Conservation (phyloP, 2,329 filamentous ascomycete species). For the Monilinia fructigena region DNA sequence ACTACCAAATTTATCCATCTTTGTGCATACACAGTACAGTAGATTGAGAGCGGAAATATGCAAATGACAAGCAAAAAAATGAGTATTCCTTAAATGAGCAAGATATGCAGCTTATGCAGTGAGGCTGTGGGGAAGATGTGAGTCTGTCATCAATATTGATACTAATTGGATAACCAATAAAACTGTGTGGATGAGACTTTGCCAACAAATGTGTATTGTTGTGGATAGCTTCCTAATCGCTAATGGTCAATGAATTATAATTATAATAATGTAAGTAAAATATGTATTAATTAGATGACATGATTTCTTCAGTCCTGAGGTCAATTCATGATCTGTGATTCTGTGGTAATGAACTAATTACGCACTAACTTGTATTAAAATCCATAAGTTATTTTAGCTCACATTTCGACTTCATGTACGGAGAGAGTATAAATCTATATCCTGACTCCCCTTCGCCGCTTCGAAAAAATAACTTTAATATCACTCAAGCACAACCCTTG, state of each 20-base stretch:
- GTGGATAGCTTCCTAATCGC: not conserved
- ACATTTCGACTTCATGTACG: not conserved
- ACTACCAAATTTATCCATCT: slow-evolving; percentile 12
- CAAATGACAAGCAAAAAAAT: slow-evolving; percentile 1
- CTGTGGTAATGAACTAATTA: not conserved
- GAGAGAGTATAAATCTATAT: not conserved
- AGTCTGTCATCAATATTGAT: not conserved
- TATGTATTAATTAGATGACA: too few species aligned
- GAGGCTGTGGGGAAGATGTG: slow-evolving; percentile 33
- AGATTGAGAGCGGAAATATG: not conserved
- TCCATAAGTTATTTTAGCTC: not conserved
- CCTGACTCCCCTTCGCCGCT: too few species aligned
- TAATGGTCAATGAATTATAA: not conserved
- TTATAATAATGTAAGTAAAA: not conserved
- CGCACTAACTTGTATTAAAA: not conserved
- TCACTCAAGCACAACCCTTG: slow-evolving; percentile 3
- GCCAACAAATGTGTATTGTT: slow-evolving; percentile 16
- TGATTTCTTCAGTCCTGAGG: not conserved
- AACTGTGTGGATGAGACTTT: slow-evolving; percentile 1
- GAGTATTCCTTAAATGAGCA: slow-evolving; percentile 8
- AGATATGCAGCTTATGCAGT: slow-evolving; percentile 34
- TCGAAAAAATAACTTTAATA: not conserved
- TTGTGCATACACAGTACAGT: not conserved
- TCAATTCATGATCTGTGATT: not conserved
- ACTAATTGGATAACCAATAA: slow-evolving; percentile 7